Percentiles rank a stretch among this genome's conserved stretches.
Conservation (phyloP, 768 basidiomycete species). For the Dendrothele bispora region DNA sequence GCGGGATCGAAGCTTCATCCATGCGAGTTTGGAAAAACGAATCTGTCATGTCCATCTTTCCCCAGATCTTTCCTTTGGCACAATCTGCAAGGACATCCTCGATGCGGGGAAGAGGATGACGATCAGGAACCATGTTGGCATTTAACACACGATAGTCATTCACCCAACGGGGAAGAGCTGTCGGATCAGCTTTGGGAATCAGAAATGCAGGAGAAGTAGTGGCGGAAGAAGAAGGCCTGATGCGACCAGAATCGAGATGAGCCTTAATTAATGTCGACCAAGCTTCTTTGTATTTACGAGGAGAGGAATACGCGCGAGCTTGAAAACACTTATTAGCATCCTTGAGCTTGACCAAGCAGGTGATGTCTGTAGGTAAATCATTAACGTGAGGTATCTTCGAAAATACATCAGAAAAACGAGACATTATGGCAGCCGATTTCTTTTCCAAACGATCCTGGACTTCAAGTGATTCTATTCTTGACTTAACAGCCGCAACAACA, state of each 20-base stretch:
- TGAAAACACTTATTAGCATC: constrained; percentile 19
- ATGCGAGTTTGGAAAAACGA: constrained; percentile 30
- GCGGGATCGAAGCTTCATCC: background rate
- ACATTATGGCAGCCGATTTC: constrained; percentile 1
- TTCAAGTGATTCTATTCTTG: background rate
- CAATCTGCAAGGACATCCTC: constrained; percentile 33
- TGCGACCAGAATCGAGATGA: constrained; percentile 26
- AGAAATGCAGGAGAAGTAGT: constrained; percentile 30
- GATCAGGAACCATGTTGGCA: constrained; percentile 17
- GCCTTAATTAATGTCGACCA: constrained; percentile 29
- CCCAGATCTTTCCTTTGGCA: constrained; percentile 32
- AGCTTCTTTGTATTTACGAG: constrained; percentile 24
- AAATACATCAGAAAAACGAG: constrained; percentile 14
- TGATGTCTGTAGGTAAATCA: constrained; percentile 17
- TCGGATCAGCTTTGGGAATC: constrained; percentile 28
- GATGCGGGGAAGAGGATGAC: constrained; percentile 22
- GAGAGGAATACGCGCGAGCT: constrained; percentile 19
- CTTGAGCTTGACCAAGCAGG: constrained; percentile 17
- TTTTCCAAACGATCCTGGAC: background rate
- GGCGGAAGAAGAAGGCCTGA: constrained; percentile 19
- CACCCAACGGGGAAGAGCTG: constrained; percentile 18
- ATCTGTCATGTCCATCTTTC: constrained; percentile 38
- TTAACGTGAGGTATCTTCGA: constrained; percentile 19
- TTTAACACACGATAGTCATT: constrained; percentile 27
- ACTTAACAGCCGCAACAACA: background rate